A percentile compares a stretch with the other conserved stretches of the same genome.
Evolutionary conservation across 2,329 filamentous ascomycete species (phyloP).

Genomic region (Ophiostoma tasmaniense): DNA sequence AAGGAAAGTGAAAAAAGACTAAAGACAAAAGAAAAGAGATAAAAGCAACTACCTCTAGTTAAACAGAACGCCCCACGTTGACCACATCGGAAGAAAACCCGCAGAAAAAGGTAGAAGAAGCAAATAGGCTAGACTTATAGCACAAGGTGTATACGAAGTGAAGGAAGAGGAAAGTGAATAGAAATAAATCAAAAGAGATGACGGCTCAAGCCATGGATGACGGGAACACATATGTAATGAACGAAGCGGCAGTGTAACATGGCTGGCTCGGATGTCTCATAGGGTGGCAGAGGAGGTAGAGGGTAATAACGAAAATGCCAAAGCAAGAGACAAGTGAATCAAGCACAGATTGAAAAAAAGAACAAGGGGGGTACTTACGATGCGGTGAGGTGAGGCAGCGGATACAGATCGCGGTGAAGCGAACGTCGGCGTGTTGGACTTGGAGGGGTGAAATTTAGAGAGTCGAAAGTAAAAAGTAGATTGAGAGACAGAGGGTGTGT

Average conservation of each 20-base stretch:
- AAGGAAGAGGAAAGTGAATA: neutral
- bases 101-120: neutral
- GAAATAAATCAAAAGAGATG: neutral
- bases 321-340: neutral
- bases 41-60: neutral
- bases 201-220: neutral
- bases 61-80: slow-evolving; percentile 3
- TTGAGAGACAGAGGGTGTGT: neutral
- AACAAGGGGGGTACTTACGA: neutral
- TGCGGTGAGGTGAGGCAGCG: neutral
- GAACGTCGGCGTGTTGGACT: neutral
- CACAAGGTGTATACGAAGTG: neutral
- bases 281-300: neutral
- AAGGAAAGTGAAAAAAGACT: neutral
- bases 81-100: slow-evolving; percentile 6
- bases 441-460: neutral
- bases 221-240: slow-evolving; percentile 12
- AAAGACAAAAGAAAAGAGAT: neutral
- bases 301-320: neutral
- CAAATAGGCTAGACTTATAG: neutral
- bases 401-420: neutral
- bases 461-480: neutral
- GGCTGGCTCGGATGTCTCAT: slow-evolving; percentile 4
- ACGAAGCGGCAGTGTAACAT: slow-evolving; percentile 12
- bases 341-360: neutral